phyloP scores from a whole-genome alignment of 2,329 filamentous ascomycete genomes.

The Talaromyces sp. region DNA sequence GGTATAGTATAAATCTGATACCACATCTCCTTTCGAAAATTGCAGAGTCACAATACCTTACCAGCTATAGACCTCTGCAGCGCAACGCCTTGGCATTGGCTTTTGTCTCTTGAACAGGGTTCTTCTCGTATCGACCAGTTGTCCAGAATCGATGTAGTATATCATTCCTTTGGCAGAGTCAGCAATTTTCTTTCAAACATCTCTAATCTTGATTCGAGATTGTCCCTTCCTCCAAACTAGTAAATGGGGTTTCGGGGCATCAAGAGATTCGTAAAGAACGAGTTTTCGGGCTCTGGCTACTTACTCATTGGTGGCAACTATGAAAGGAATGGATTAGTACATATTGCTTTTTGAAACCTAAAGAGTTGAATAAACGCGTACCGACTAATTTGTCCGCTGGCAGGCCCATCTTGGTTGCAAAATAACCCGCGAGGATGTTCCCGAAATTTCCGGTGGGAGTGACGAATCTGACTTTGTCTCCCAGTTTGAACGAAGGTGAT shows the following conservation, averaged over 20 bases:
- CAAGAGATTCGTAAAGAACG: neutral
- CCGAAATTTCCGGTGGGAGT: slow-evolving; percentile 97
- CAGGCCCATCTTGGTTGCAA: slow-evolving; percentile 84
- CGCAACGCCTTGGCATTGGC: too few species aligned
- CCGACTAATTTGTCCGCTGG: slow-evolving; percentile 69
- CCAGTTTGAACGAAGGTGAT: slow-evolving; percentile 54
- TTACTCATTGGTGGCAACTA: slow-evolving; percentile 83
- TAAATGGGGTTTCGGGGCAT: neutral
- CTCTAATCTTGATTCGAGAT: neutral
- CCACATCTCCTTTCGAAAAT: too few species aligned
- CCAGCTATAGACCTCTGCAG: too few species aligned
- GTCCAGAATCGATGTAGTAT: slow-evolving; percentile 95
- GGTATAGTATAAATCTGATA: too few species aligned
- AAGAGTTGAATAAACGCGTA: neutral
- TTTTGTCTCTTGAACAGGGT: slow-evolving; percentile 44
- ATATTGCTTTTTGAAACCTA: neutral
- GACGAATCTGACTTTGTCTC: slow-evolving; percentile 64
- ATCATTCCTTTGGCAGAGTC: slow-evolving; percentile 56
- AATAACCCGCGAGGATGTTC: slow-evolving; percentile 83
- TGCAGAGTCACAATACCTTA: too few species aligned
- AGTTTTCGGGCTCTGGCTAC: neutral
- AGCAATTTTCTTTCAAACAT: neutral
- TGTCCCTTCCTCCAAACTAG: neutral
- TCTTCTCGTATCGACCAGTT: slow-evolving; percentile 84
- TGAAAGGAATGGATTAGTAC: slow-evolving; percentile 18